Base-by-base conservation (phyloP, 164 flowering plant species). In the Kingdonia uniflora region DNA sequence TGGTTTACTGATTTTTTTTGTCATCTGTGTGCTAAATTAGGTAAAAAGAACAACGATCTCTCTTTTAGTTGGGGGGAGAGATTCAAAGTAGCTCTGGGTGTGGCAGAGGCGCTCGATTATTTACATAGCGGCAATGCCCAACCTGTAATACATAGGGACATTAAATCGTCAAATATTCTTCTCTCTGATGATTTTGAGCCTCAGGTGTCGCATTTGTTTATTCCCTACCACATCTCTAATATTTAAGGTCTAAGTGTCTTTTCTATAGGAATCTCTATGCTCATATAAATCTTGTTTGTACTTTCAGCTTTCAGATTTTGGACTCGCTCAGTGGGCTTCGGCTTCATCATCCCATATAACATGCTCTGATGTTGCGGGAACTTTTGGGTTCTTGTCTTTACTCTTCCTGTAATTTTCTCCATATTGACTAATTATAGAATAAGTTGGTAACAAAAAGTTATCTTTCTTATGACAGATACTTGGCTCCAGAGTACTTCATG, bases 401-500 rank as follows among this genome's bases (percentile, higher is more conserved):
- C n/a, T 21, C 33, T 16, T 37, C 1, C 10, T 40, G 26, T 17
- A 14, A 14, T 15, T 26, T 45, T 40, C 42, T 2, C 24, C 5
- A 51, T 7, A 21, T 33, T 11, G 5, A 14, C n/a, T 20, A 14
- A 10, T 47, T 14, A 22, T 14, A 19, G n/a, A 47, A 20, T 38
- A 42, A 44, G 47, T 42, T 45, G 51, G n/a, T 52, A 16, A 26
- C 19, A 58, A 12, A 20, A 16, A 42, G 12, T 2, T 53, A 15
- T 51, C 12, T 42, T 68, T 47, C 46, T 52, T 50, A 29, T 42
- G 59, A 72, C 79, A 92, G 98, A 45, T 92, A 92, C 66, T 67
- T 92, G 80, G 99, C 99, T 69, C 99, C 99, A 14, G 99, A 92
- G 42, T 86, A 92, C 69, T 86, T 92, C 72, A 86, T 88, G 99